Conservation (phyloP, 306 rosid species). For the Dryas alaskensis region DNA sequence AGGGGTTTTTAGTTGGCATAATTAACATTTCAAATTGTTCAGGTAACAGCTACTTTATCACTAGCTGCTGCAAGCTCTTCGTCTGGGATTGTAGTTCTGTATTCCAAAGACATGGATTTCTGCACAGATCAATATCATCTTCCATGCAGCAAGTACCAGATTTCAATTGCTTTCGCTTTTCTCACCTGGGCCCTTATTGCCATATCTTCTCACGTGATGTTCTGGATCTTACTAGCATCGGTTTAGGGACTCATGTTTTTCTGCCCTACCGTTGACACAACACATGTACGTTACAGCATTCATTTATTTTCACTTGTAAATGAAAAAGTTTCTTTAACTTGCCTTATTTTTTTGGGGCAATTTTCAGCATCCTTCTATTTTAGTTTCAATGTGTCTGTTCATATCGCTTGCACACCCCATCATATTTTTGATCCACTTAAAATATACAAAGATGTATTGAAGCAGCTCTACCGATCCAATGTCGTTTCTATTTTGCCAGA, state of each 20-base stretch:
- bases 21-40: conserved; percentile 29
- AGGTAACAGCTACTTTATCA: conserved; percentile 88
- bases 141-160: conserved; percentile 59
- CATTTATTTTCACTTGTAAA: conserved; percentile 37
- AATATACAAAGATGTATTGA: neutral
- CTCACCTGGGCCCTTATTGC: conserved; percentile 75
- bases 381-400: neutral
- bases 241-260: conserved; percentile 44
- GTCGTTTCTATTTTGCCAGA: neutral
- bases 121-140: conserved; percentile 35
- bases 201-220: conserved; percentile 83
- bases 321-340: conserved; percentile 26
- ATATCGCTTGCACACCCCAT: neutral
- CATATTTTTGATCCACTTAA: neutral
- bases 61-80: conserved; percentile 94
- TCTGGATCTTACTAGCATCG: conserved; percentile 74
- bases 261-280: conserved; percentile 22
- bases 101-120: conserved; percentile 47
- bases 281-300: conserved; percentile 24
- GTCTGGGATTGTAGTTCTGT: conserved; percentile 67
- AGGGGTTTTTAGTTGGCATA: too few relatives aligned
- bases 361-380: conserved; percentile 19
- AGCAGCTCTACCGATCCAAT: neutral
- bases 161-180: conserved; percentile 73
- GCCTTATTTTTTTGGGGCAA: neutral